These are phyloP conservation scores for Chenopodium album DNA, from an alignment of 148 eudicot species.

Conservation along the genomic window DNA sequence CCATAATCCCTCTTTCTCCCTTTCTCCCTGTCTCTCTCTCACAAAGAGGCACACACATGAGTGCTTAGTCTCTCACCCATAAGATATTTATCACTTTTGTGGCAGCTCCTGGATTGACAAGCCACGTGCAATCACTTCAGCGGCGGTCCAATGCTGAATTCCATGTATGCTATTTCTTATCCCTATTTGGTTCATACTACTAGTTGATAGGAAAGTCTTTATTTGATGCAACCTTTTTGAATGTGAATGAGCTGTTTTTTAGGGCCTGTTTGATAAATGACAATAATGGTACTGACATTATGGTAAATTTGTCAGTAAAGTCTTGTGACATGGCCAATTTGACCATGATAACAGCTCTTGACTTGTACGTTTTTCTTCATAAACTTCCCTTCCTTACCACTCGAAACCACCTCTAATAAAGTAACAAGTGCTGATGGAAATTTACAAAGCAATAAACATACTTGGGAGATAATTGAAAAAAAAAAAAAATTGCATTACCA, in stretches of 20 bases:
- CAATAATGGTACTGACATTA: too few relatives aligned
- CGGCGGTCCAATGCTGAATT: constrained; percentile 72
- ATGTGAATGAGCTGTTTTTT: not conserved
- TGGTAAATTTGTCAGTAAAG: too few relatives aligned
- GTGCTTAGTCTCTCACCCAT: not conserved
- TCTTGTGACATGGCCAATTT: too few relatives aligned
- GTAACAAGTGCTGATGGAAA: not conserved
- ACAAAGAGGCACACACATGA: not conserved
- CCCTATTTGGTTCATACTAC: not conserved
- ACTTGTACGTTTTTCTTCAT: not conserved
- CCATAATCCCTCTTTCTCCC: not conserved
- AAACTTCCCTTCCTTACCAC: not conserved
- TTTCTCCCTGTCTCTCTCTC: not conserved
- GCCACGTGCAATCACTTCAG: constrained; percentile 63
- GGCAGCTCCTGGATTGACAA: constrained; percentile 78
- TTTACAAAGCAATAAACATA: not conserved
- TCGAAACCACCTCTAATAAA: not conserved
- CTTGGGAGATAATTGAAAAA: not conserved
- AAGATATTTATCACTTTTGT: constrained; percentile 10
- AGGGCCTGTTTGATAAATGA: not conserved
- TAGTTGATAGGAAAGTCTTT: not conserved
- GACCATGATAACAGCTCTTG: not conserved
- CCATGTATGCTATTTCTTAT: constrained; percentile 43
- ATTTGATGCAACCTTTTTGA: not conserved
- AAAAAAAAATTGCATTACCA: not conserved